A percentile compares a stretch with the other conserved stretches of the same genome.
Conservation (phyloP, 2,329 filamentous ascomycete genomes). For the Boeremia lycopersici region DNA sequence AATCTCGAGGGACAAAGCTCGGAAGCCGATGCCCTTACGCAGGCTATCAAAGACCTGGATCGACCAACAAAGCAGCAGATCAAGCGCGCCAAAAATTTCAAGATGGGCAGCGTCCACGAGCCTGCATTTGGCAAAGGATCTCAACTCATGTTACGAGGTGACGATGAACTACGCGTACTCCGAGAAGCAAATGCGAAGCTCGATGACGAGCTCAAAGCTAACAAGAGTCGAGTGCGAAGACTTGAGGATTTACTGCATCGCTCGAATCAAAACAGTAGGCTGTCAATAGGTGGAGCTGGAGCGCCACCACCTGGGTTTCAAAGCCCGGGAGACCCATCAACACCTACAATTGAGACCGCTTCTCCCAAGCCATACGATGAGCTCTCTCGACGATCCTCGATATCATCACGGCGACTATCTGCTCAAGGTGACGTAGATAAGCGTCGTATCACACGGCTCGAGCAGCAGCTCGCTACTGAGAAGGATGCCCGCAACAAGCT, state of each 20-base stretch:
- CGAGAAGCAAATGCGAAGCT: conserved; percentile 62
- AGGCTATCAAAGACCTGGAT: conserved; percentile 78
- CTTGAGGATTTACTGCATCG: conserved; percentile 91
- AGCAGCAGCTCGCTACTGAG: conserved; percentile 77
- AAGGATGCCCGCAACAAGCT: conserved; percentile 69
- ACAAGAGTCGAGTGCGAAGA: conserved; percentile 89
- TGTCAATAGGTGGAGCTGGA: conserved; percentile 58
- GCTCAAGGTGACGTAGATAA: conserved; percentile 66
- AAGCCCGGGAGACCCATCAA: conserved; percentile 45
- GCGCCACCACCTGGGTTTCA: conserved; percentile 46
- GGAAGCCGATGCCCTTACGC: conserved; percentile 73
- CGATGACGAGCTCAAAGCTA: conserved; percentile 72
- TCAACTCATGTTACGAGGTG: conserved; percentile 76
- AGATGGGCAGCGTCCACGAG: conserved; percentile 94
- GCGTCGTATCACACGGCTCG: conserved; percentile 69
- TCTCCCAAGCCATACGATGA: conserved; percentile 50
- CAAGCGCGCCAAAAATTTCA: conserved; percentile 89
- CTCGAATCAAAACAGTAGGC: conserved; percentile 66
- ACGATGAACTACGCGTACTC: conserved; percentile 72
- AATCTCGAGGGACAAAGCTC: conserved; percentile 68
- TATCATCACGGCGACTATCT: conserved; percentile 66
- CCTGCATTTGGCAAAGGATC: conserved; percentile 86
- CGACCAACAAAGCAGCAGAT: conserved; percentile 84
- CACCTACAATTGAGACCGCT: conserved; percentile 42
- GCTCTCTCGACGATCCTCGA: conserved; percentile 63